Evolutionary conservation across 2,329 filamentous ascomycete genomes (phyloP).

Genomic region (Penicillium vulpinum): DNA sequence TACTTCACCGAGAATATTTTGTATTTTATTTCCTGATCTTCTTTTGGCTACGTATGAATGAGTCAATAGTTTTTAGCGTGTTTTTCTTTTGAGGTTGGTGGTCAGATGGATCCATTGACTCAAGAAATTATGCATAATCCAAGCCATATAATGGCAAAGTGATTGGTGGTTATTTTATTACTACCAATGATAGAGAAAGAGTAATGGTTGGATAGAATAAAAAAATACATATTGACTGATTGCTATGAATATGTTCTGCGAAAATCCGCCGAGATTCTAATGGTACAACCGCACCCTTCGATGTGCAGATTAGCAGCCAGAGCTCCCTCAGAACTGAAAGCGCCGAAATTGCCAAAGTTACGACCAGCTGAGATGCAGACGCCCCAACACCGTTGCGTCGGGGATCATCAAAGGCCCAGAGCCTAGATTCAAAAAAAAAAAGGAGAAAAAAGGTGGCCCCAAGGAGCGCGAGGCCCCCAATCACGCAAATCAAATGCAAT

Average conservation of each 20-base stretch:
- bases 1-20: too few species aligned
- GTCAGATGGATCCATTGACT: background rate
- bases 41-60: background rate
- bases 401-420: conserved; percentile 7
- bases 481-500: conserved; percentile 4
- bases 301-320: conserved; percentile 8
- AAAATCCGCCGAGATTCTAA: conserved; percentile 12
- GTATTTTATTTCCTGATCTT: background rate
- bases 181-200: background rate
- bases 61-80: background rate
- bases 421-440: conserved; percentile 1
- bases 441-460: background rate
- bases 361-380: conserved; percentile 14
- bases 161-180: background rate
- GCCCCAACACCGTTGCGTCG: conserved; percentile 10
- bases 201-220: background rate
- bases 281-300: conserved; percentile 17
- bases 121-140: background rate
- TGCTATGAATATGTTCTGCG: conserved; percentile 22
- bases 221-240: conserved; percentile 14
- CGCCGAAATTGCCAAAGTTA: conserved; percentile 15
- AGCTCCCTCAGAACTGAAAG: background rate
- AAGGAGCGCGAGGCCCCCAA: background rate
- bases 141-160: background rate
- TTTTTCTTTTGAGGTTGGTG: too few species aligned